Conservation (phyloP, 495 filamentous ascomycete genomes). For the Trichoderma asperelloides region DNA sequence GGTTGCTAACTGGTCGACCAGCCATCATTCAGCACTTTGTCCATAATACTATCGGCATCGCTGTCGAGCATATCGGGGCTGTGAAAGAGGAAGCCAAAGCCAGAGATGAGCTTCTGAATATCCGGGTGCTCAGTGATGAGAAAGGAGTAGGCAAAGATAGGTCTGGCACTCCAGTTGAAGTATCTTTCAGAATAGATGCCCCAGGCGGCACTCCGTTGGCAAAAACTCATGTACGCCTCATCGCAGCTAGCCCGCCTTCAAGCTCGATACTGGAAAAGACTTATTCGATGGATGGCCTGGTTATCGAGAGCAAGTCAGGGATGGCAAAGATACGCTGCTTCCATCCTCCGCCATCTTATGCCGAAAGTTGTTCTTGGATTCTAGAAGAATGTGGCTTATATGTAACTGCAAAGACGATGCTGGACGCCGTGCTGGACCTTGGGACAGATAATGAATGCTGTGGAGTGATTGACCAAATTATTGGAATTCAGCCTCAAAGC, state of each 20-base stretch:
- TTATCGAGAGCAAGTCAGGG: background rate
- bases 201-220: constrained; percentile 20
- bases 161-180: constrained; percentile 19
- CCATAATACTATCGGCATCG: constrained; percentile 33
- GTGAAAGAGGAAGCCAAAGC: constrained; percentile 23
- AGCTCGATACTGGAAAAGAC: constrained; percentile 23
- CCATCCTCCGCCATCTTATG: background rate
- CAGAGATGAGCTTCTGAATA: constrained; percentile 22
- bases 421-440: constrained; percentile 34
- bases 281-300: constrained; percentile 14
- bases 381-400: background rate
- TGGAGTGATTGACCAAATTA: constrained; percentile 23
- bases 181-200: constrained; percentile 34
- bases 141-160: constrained; percentile 18
- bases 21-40: constrained; percentile 25
- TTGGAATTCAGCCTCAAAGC: constrained; percentile 13
- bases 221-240: constrained; percentile 35
- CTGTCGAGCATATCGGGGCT: constrained; percentile 42
- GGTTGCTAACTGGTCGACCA: constrained; percentile 27
- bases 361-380: background rate
- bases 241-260: constrained; percentile 25
- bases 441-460: constrained; percentile 25
- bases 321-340: background rate
- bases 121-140: constrained; percentile 17
- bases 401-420: constrained; percentile 35